Percentiles rank a stretch among this genome's conserved stretches.
Conservation (phyloP, 106 monocot genomes). For the Gastrodia elata region DNA sequence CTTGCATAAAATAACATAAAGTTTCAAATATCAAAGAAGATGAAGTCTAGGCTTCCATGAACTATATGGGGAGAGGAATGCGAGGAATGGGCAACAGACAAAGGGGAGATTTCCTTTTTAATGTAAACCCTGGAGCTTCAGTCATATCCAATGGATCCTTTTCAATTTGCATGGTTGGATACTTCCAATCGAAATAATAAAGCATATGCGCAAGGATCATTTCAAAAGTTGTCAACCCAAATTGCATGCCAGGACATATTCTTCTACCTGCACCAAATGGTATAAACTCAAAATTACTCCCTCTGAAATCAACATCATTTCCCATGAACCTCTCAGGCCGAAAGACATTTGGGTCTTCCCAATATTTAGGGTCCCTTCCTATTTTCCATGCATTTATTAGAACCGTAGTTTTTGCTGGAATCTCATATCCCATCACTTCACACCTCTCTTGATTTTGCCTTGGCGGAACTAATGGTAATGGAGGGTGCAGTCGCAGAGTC, state of each 20-base stretch:
- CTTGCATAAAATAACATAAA: too few species aligned
- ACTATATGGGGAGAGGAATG: too few species aligned
- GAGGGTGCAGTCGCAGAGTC: background rate
- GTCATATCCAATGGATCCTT: too few species aligned
- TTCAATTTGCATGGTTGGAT: too few species aligned
- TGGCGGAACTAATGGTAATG: background rate
- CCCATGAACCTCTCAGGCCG: background rate
- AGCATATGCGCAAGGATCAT: too few species aligned
- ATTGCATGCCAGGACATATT: background rate
- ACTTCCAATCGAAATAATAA: too few species aligned
- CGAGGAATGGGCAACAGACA: too few species aligned
- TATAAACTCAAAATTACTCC: background rate
- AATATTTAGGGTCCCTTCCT: background rate
- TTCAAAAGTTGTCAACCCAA: background rate
- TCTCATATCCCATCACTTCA: background rate
- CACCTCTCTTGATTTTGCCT: background rate
- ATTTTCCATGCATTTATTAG: background rate
- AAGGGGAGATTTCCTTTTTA: too few species aligned
- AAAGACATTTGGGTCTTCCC: background rate
- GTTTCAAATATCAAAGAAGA: too few species aligned
- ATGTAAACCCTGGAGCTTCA: too few species aligned
- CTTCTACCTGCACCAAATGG: background rate
- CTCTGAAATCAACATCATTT: background rate
- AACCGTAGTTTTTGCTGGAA: constrained; percentile 1
- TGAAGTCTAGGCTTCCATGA: too few species aligned